phyloP scores from a whole-genome alignment of 2,329 filamentous ascomycete species.

The Alternaria alternata region DNA sequence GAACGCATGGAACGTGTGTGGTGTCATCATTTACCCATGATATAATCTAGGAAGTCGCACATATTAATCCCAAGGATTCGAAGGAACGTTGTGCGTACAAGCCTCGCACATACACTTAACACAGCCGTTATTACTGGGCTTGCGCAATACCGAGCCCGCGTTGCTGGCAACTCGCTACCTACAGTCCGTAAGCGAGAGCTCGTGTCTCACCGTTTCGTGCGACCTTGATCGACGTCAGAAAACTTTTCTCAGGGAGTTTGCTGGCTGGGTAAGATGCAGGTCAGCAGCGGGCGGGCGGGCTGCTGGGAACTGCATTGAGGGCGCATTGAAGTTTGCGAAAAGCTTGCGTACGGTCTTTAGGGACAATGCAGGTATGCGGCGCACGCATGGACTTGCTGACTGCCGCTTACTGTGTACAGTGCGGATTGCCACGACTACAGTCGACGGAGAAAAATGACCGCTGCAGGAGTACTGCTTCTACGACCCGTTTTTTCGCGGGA shows the following conservation, averaged over 20 bases:
- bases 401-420: slow-evolving; percentile 15
- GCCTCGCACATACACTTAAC: slow-evolving; percentile 18
- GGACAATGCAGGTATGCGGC: slow-evolving; percentile 8
- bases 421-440: slow-evolving; percentile 9
- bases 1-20: background rate
- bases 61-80: slow-evolving; percentile 5
- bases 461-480: slow-evolving; percentile 1
- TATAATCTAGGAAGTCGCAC: slow-evolving; percentile 7
- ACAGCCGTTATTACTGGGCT: slow-evolving; percentile 22
- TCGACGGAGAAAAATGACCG: slow-evolving; percentile 1
- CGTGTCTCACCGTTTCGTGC: slow-evolving; percentile 19
- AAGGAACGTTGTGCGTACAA: slow-evolving; percentile 3
- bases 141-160: slow-evolving; percentile 18
- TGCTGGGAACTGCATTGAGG: background rate
- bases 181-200: slow-evolving; percentile 24
- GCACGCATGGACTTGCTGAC: slow-evolving; percentile 3
- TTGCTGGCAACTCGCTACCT: slow-evolving; percentile 21
- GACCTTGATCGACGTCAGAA: slow-evolving; percentile 13
- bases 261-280: slow-evolving; percentile 3
- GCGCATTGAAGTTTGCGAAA: slow-evolving; percentile 1
- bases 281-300: background rate
- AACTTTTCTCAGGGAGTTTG: background rate
- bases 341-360: slow-evolving; percentile 1
- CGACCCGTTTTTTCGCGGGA: slow-evolving; percentile 3
- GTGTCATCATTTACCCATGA: slow-evolving; percentile 10